Evolutionary conservation across 2,329 filamentous ascomycete species (phyloP), one percentile per base, ranked within the genome.

Genomic region (Nectriaceae sp.): DNA sequence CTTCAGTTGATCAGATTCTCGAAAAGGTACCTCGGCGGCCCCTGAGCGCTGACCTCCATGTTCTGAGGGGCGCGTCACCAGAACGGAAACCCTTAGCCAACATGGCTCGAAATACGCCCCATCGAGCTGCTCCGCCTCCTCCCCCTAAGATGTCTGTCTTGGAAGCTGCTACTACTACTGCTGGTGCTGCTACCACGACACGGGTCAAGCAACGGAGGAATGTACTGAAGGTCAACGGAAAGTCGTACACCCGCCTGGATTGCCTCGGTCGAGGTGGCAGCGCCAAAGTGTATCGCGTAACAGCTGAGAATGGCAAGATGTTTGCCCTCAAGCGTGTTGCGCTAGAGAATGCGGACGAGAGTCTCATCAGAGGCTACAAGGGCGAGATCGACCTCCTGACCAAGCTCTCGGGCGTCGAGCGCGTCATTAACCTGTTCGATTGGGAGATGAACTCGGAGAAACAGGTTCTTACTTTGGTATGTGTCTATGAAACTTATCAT

Each of bases 101-200:
- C 2, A 73, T 84, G 33, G 80, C 71, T 55, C 76, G 78, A 47
- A 86, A 85, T 57, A 96, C 90, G 4, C 91, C 91, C 11, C 88
- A 84, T 61, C 79, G 91, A 57, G 80, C 88, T 19, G 90, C 90
- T 1, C 87, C 87, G 0, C 87, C 84, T 0, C 93, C 93, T 3
- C 91, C 91, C 6, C 93, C 94, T 1, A 97, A 97, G 70, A 97
- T 97, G 93, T 94, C 89, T 1, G 88, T 96, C 6, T 74, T 97
- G n/a, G 91, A 97, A 57, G 87, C 92, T 3, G 93, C 91, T 2
- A 97, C 93, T 2, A 84, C 88, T 2, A 86, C 85, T 11, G 90
- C 88, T 4, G 92, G 92, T 13, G 89, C 90, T 21, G 84, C 88
- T 4, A 86, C 88, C 1, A 85, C 90, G 3, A 80, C 83, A 4